Conservation (phyloP, 2,329 filamentous ascomycete species). For the Zymoseptoria tritici region DNA sequence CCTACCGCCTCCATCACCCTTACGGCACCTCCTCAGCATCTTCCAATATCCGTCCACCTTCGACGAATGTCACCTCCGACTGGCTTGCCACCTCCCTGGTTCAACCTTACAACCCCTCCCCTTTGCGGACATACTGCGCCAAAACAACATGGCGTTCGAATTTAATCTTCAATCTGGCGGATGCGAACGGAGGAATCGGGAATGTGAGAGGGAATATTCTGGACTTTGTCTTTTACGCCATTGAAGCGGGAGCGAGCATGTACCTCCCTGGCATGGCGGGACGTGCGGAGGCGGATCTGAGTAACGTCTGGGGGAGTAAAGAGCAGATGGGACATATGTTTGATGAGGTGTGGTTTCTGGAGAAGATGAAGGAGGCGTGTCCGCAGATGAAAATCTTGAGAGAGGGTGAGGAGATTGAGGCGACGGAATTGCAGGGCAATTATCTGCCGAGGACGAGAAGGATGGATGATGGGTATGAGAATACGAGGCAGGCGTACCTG, state of each 20-base stretch:
- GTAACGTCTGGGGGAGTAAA: slow-evolving; percentile 20
- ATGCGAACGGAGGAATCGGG: slow-evolving; percentile 39
- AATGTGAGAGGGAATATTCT: slow-evolving; percentile 10
- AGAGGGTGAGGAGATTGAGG: slow-evolving; percentile 7
- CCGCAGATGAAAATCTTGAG: slow-evolving; percentile 24
- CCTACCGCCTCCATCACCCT: slow-evolving; percentile 12
- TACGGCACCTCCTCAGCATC: slow-evolving; percentile 3
- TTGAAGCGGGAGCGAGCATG: slow-evolving; percentile 36
- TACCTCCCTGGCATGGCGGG: slow-evolving; percentile 14
- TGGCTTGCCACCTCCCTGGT: slow-evolving; percentile 22
- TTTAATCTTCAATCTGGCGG: slow-evolving; percentile 39
- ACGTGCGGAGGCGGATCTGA: slow-evolving; percentile 12
- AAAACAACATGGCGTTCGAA: slow-evolving; percentile 35
- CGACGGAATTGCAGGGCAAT: slow-evolving; percentile 13
- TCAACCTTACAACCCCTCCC: slow-evolving; percentile 18
- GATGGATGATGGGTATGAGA: slow-evolving; percentile 15
- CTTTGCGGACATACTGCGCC: slow-evolving; percentile 28
- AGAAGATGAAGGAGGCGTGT: slow-evolving; percentile 16
- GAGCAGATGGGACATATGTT: slow-evolving; percentile 21
- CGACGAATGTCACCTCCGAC: slow-evolving; percentile 17
- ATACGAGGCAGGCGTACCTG: slow-evolving; percentile 11
- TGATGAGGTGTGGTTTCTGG: slow-evolving; percentile 24
- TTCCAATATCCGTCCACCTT: not conserved
- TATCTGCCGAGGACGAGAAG: slow-evolving; percentile 20
- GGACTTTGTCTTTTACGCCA: slow-evolving; percentile 9